Evolutionary conservation across 768 basidiomycete species (phyloP).

Genomic region (Sarcodon aspratus): DNA sequence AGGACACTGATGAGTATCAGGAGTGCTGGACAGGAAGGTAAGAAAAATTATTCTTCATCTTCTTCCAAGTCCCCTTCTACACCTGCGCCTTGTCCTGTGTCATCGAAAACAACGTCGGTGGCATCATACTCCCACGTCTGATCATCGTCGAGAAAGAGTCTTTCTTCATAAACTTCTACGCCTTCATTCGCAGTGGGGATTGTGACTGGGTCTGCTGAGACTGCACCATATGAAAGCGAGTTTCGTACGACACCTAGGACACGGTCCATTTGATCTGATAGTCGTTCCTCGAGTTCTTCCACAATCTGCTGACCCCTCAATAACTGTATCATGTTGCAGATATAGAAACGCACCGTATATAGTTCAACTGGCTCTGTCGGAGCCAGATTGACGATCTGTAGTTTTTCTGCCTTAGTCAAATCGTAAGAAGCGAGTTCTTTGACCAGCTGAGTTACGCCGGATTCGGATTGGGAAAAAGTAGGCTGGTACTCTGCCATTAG

Average conservation of each 20-base stretch:
- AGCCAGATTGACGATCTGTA: constrained; percentile 85
- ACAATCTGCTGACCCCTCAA: constrained; percentile 48
- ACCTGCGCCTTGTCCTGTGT: constrained; percentile 53
- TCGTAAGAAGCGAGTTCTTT: constrained; percentile 53
- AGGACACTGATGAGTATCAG: too few relatives aligned
- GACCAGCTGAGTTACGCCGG: constrained; percentile 54
- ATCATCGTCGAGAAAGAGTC: constrained; percentile 14
- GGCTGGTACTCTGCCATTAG: constrained; percentile 70
- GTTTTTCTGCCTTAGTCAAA: constrained; percentile 85
- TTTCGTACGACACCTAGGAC: constrained; percentile 47
- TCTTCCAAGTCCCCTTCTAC: constrained; percentile 65
- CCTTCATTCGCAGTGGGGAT: constrained; percentile 1
- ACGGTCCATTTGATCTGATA: constrained; percentile 57
- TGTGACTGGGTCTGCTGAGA: not conserved
- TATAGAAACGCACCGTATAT: constrained; percentile 58
- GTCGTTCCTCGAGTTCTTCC: constrained; percentile 82
- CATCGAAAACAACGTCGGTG: constrained; percentile 51
- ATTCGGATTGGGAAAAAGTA: constrained; percentile 49
- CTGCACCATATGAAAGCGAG: constrained; percentile 18
- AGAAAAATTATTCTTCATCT: constrained; percentile 44
- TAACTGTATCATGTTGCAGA: not conserved
- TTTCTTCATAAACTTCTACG: constrained; percentile 14
- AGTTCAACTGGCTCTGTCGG: constrained; percentile 78
- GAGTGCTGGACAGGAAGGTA: too few relatives aligned
- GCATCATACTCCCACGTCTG: constrained; percentile 27